Percentiles rank a stretch among this genome's conserved stretches.
phyloP scores from a whole-genome alignment of 768 basidiomycete species.

The Rhodotorula diobovata region DNA sequence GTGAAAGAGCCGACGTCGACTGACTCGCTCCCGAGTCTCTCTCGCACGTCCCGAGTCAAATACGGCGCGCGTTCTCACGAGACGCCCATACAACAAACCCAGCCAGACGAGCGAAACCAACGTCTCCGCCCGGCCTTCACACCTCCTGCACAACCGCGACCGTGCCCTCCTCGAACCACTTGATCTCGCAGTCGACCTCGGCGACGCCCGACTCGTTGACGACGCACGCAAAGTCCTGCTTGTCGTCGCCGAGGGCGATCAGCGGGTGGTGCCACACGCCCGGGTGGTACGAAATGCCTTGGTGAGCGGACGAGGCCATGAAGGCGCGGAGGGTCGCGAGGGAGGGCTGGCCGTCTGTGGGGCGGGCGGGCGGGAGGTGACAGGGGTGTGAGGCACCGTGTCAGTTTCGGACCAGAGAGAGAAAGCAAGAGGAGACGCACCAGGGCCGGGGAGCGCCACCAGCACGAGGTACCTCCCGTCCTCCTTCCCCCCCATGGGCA shows the following conservation, averaged over 20 bases:
- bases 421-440: conserved; percentile 40
- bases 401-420: neutral
- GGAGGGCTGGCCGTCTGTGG: conserved; percentile 68
- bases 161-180: conserved; percentile 52
- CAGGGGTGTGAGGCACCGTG: too few relatives aligned
- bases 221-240: conserved; percentile 61
- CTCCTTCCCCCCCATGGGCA: conserved; percentile 69
- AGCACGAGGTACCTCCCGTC: conserved; percentile 67
- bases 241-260: conserved; percentile 56
- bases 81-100: too few relatives aligned
- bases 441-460: conserved; percentile 69
- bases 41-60: too few relatives aligned
- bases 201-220: conserved; percentile 84
- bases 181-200: conserved; percentile 76
- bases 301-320: conserved; percentile 62
- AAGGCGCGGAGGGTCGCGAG: conserved; percentile 72
- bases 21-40: too few relatives aligned
- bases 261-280: conserved; percentile 96
- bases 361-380: too few relatives aligned
- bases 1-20: too few relatives aligned
- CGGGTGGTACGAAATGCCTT: conserved; percentile 78
- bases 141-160: conserved; percentile 39
- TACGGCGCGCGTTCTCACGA: too few relatives aligned
- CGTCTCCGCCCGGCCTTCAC: neutral
- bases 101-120: too few relatives aligned